Base-by-base conservation (phyloP, 495 filamentous ascomycete species). In the Neurospora sublineolata region DNA sequence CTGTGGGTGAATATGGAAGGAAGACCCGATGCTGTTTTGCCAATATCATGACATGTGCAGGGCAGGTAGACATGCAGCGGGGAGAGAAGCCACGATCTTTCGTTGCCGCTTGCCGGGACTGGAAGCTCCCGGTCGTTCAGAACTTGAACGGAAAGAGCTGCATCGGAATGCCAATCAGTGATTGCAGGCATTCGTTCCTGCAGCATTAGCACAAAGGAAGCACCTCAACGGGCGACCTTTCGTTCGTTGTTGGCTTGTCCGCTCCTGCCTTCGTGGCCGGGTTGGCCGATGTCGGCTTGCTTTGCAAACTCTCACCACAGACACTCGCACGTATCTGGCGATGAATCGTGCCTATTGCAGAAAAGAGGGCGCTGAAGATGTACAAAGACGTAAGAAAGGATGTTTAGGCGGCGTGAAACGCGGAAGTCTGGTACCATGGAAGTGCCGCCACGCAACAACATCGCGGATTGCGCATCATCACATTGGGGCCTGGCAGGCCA, bases 311-410 rank as follows among this genome's bases (percentile, higher is more conserved):
- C 20, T 2, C 4, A 2, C 4, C 10, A 6, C 10, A 6, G 20
- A 23, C 44, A 52, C 44, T 52, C 44, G 20, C 4, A 52, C 0
- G 7, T 20, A 7, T 0, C 10, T 1, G 20, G 20, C 20, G 0
- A 1, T 4, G 18, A 0, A 10, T n/a, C 18, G 18, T 4, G 18
- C 0, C 41, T 44, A 20, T 18, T 20, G 18, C 8, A 44, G 18
- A 1, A 10, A 10, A 44, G 1, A 1, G 18, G 18, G 10, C 8
- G 1, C 41, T n/a, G 8, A n/a, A 9, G 8, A n/a, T 44, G 41
- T 0, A n/a, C 41, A 44, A 0, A 44, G 0, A 0, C 0, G 0
- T 4, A 1, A 0, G 9, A 2, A 44, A 10, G 4, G 3, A 11
- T 44, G 9, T 20, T 18, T 44, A 11, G 41, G 41, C 9, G 8